These are phyloP conservation scores for Pseudognaphalium luteoalbum DNA, from an alignment of 129 eudicot species.

Conservation along the genomic window DNA sequence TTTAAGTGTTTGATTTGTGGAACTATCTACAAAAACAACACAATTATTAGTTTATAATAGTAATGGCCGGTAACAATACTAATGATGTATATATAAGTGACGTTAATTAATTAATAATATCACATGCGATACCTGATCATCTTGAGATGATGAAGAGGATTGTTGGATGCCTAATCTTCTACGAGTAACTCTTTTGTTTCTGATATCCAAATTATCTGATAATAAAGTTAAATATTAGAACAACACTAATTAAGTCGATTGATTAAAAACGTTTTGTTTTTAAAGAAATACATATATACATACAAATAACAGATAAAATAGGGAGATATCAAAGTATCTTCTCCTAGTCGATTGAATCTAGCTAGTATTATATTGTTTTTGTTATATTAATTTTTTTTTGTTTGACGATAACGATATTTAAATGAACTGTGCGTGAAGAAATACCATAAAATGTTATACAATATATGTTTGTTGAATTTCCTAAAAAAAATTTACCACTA, in stretches of 20 bases:
- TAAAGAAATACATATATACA: background rate
- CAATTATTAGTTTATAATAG: background rate
- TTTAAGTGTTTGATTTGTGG: slow-evolving; percentile 18
- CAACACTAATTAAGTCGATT: background rate
- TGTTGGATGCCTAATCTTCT: slow-evolving; percentile 20
- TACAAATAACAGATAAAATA: slow-evolving; percentile 1
- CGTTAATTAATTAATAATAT: background rate
- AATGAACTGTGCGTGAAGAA: background rate
- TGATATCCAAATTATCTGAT: slow-evolving; percentile 18
- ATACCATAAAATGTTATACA: no score
- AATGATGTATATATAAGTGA: background rate
- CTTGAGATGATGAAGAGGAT: background rate
- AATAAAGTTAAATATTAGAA: background rate
- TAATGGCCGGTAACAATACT: background rate
- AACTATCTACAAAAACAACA: slow-evolving; percentile 25
- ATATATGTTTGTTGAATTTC: no score
- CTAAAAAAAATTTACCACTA: background rate
- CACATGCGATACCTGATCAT: slow-evolving; percentile 30
- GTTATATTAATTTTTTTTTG: background rate
- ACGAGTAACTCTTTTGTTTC: background rate
- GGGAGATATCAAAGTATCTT: slow-evolving; percentile 24
- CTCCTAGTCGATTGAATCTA: background rate
- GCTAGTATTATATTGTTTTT: background rate
- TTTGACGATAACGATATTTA: background rate
- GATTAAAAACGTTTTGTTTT: background rate